Percentiles rank a stretch among this genome's conserved stretches.
Evolutionary conservation across 768 basidiomycete species (phyloP).

Genomic region (Omphalotus guepiniiformis): DNA sequence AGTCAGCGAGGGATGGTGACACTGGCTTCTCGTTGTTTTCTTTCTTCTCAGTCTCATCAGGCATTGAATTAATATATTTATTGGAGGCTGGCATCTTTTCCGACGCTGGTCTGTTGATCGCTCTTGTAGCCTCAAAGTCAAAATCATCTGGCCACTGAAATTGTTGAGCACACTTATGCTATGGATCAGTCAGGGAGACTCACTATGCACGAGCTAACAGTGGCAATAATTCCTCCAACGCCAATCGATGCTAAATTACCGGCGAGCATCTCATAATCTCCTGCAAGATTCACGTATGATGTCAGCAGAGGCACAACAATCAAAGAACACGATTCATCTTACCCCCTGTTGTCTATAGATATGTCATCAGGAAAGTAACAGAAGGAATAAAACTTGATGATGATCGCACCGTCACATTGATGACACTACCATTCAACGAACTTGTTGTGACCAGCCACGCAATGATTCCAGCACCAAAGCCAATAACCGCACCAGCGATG

Average conservation of each 20-base stretch:
- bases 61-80: conserved; percentile 23
- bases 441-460: conserved; percentile 86
- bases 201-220: conserved; percentile 60
- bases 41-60: conserved; percentile 36
- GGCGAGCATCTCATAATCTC: conserved; percentile 69
- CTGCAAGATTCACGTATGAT: conserved; percentile 38
- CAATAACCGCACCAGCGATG: conserved; percentile 65
- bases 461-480: conserved; percentile 65
- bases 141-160: conserved; percentile 75
- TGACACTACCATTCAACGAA: conserved; percentile 59
- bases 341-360: neutral
- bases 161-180: neutral
- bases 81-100: conserved; percentile 9
- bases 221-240: conserved; percentile 73
- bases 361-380: neutral
- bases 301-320: neutral
- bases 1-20: conserved; percentile 30
- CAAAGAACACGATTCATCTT: conserved; percentile 24
- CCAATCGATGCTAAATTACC: conserved; percentile 88
- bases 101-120: conserved; percentile 52
- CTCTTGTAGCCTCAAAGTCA: conserved; percentile 74
- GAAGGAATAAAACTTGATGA: too few species aligned
- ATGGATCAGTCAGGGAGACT: too few species aligned
- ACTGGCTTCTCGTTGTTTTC: conserved; percentile 20
- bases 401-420: conserved; percentile 69